Conservation (phyloP, 768 basidiomycete genomes). For the Rhizopogon vinicolor region DNA sequence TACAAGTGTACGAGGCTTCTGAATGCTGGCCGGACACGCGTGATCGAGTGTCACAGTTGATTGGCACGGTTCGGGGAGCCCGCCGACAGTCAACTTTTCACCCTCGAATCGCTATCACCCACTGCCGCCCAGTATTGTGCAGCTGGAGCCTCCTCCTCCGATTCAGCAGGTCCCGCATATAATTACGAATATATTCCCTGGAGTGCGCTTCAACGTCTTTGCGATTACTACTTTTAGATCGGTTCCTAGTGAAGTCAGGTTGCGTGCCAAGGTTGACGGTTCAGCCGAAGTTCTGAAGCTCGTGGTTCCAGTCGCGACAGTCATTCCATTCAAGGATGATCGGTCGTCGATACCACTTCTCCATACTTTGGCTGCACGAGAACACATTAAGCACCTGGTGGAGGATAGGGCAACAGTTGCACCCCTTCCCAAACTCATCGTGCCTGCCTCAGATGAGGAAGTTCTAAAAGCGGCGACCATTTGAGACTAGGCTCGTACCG, state of each 20-base stretch:
- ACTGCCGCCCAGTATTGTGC: slow-evolving; percentile 8
- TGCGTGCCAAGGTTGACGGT: slow-evolving; percentile 24
- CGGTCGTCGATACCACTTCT: slow-evolving; percentile 29
- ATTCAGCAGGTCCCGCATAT: slow-evolving; percentile 29
- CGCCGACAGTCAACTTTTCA: slow-evolving; percentile 1
- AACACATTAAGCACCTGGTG: slow-evolving; percentile 49
- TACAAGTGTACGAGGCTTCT: slow-evolving; percentile 50
- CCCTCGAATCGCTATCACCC: slow-evolving; percentile 11
- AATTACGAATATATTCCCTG: slow-evolving; percentile 28
- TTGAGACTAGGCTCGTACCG: too few species aligned
- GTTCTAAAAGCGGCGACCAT: too few species aligned
- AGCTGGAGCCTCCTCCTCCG: slow-evolving; percentile 30
- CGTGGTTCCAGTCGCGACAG: slow-evolving; percentile 16
- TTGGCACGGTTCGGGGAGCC: slow-evolving; percentile 32
- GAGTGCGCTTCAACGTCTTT: slow-evolving; percentile 29
- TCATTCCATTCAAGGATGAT: slow-evolving; percentile 19
- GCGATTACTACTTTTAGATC: slow-evolving; percentile 21
- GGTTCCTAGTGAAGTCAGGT: slow-evolving; percentile 22
- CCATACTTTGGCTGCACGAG: slow-evolving; percentile 51
- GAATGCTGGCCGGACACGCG: slow-evolving; percentile 43
- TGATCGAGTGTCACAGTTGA: slow-evolving; percentile 43
- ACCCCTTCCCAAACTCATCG: slow-evolving; percentile 27
- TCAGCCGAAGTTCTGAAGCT: slow-evolving; percentile 9
- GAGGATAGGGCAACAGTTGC: slow-evolving; percentile 18
- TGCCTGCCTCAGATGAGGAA: too few species aligned